Conservation (phyloP, 2,329 filamentous ascomycete genomes). For the Colletotrichum lindemuthianum region DNA sequence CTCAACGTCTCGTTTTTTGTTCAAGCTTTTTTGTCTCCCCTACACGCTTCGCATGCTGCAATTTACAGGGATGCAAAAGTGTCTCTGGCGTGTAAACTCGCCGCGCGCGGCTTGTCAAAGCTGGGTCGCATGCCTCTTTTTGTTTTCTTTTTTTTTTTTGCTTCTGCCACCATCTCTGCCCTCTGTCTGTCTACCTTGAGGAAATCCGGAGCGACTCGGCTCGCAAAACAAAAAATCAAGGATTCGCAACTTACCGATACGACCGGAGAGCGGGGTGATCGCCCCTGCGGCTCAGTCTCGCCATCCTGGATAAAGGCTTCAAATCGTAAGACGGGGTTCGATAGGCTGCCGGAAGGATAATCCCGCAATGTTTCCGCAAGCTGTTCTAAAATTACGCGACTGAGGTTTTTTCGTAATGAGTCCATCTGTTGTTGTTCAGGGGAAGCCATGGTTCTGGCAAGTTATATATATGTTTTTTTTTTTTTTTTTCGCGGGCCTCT, state of each 20-base stretch:
- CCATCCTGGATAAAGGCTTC: constrained; percentile 37
- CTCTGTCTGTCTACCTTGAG: no score
- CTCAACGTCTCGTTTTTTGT: no score
- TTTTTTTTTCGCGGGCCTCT: neutral
- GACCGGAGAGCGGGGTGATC: constrained; percentile 34
- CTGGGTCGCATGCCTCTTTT: no score
- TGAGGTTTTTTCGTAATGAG: constrained; percentile 31
- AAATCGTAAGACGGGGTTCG: constrained; percentile 35
- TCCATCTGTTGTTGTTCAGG: constrained; percentile 36
- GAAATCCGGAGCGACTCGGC: neutral
- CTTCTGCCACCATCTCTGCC: no score
- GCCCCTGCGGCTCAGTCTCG: constrained; percentile 27
- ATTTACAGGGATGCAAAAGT: no score
- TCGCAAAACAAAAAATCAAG: neutral
- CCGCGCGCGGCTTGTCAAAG: no score
- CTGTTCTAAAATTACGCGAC: constrained; percentile 36
- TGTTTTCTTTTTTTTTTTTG: no score
- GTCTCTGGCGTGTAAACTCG: no score
- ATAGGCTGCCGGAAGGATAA: constrained; percentile 35
- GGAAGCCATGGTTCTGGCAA: constrained; percentile 32
- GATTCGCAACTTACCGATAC: constrained; percentile 33
- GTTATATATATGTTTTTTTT: neutral
- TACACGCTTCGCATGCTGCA: no score
- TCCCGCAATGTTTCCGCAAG: constrained; percentile 34
- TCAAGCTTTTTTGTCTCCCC: no score